Evolutionary conservation across 768 basidiomycete genomes (phyloP), one percentile per base, ranked within the genome.

Genomic region (Tulasnella sp.): DNA sequence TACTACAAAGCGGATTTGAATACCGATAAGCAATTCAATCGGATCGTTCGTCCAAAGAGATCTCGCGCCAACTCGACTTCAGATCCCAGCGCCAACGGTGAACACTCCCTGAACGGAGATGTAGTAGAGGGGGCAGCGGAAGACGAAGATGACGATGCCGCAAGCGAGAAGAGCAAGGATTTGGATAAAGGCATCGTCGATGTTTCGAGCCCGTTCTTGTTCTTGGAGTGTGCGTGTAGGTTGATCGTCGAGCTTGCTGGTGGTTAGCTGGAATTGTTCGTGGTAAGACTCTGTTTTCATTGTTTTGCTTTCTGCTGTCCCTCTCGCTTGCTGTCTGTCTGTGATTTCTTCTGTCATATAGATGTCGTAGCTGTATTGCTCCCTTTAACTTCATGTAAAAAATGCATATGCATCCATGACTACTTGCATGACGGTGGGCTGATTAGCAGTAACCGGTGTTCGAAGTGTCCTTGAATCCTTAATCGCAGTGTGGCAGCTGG

Each of bases 221-320:
- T 99, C 86, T 93, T 99, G 91, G 97, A 99, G 86, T 92, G 97
- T 42, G 96, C 98, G 7, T 98, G 96, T 85, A 88, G 93, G 83
- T 89, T 99, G 84, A 99, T 99, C 83, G 89, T 98, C 74, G 96
- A 98, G 88, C 89, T 99, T 82, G 97, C 97, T 37, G 94, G 94
- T 80, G 90, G 89, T 64, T 82, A 64, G 78, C n/a, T 69, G 64
- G 31, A 14, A 16, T 37, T 6, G 34, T 37, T 7, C 31, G 24
- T 69, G 11, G 64, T 31, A n/a, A 60, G 58, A 2, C n/a, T 28
- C 7, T 60, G 58, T 14, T 69, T 69, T 31, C 31, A 28, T 69
- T 14, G 31, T 69, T 37, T 28, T 18, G 8, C 64, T 9, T 22
- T 54, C 24, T 54, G 54, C 54, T n/a, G 7, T n/a, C 24, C 12